These are phyloP conservation scores for Cymbidium sinense DNA, from an alignment of 106 monocot species.

Conservation along the genomic window DNA sequence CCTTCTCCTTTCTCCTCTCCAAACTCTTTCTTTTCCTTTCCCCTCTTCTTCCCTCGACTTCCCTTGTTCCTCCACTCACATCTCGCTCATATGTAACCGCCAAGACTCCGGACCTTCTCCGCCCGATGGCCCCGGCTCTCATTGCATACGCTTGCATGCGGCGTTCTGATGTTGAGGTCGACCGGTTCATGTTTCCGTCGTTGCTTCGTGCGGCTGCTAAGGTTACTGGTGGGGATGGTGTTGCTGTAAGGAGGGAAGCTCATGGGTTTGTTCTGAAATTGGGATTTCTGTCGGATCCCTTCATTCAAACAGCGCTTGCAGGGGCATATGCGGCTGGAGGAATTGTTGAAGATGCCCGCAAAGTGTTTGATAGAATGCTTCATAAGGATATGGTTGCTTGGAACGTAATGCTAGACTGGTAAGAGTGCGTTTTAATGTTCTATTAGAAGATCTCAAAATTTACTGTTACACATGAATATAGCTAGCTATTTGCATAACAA, in stretches of 20 bases:
- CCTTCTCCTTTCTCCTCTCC: slow-evolving; percentile 38
- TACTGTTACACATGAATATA: background rate
- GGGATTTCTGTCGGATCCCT: slow-evolving; percentile 48
- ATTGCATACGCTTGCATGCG: slow-evolving; percentile 39
- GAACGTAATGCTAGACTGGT: slow-evolving; percentile 81
- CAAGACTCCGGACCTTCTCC: slow-evolving; percentile 35
- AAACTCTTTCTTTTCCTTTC: slow-evolving; percentile 48
- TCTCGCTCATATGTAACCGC: slow-evolving; percentile 33
- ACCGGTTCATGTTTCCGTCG: slow-evolving; percentile 47
- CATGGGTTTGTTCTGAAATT: slow-evolving; percentile 54
- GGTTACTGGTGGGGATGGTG: slow-evolving; percentile 7
- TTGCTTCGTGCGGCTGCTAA: slow-evolving; percentile 36
- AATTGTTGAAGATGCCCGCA: slow-evolving; percentile 31
- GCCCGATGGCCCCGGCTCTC: slow-evolving; percentile 26
- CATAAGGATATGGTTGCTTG: slow-evolving; percentile 69
- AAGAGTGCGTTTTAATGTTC: background rate
- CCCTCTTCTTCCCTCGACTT: slow-evolving; percentile 33
- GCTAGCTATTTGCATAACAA: too few relatives aligned
- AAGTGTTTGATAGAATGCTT: slow-evolving; percentile 69
- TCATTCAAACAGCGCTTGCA: slow-evolving; percentile 64
- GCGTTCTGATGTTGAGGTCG: slow-evolving; percentile 14
- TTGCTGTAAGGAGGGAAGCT: slow-evolving; percentile 15
- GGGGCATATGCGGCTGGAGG: slow-evolving; percentile 30
- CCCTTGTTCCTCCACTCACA: slow-evolving; percentile 36
- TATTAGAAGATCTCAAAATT: background rate